phyloP scores from a whole-genome alignment of 768 basidiomycete species.

The Leccinum rimulosum region DNA sequence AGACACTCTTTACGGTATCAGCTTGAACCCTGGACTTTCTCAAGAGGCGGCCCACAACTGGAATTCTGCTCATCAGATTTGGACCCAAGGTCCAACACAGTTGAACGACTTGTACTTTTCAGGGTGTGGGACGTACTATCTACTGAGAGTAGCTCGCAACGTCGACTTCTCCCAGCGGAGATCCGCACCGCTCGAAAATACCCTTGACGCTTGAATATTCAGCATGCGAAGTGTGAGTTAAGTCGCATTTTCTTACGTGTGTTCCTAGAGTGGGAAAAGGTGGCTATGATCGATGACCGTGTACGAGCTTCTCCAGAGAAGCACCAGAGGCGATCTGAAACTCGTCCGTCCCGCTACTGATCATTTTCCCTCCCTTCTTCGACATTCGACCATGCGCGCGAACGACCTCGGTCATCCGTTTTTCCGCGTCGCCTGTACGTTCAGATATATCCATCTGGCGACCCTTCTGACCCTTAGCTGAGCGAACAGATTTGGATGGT shows the following conservation, averaged over 20 bases:
- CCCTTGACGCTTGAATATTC: not conserved
- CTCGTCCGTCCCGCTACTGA: slow-evolving; percentile 63
- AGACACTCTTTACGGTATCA: not conserved
- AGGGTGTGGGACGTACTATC: not conserved
- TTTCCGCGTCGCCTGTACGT: slow-evolving; percentile 57
- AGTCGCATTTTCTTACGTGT: not conserved
- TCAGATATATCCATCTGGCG: slow-evolving; percentile 36
- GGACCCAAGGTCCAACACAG: not conserved
- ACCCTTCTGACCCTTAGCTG: slow-evolving; percentile 19
- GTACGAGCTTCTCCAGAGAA: slow-evolving; percentile 59
- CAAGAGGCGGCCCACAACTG: not conserved
- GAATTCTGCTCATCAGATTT: not conserved
- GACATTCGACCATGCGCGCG: slow-evolving; percentile 77
- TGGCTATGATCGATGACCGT: slow-evolving; percentile 16
- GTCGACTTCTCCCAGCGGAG: not conserved
- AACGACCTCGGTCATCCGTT: slow-evolving; percentile 83
- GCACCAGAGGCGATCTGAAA: slow-evolving; percentile 74
- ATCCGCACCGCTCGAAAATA: not conserved
- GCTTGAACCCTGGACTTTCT: not conserved
- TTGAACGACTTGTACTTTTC: not conserved
- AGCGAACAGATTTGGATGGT: slow-evolving; percentile 2
- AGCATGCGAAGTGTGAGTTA: not conserved
- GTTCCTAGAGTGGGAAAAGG: not conserved
- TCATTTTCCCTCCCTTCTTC: slow-evolving; percentile 77
- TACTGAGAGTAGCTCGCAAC: not conserved